Base-by-base conservation (phyloP, 2,329 filamentous ascomycete genomes). In the Dissoconium aciculare region DNA sequence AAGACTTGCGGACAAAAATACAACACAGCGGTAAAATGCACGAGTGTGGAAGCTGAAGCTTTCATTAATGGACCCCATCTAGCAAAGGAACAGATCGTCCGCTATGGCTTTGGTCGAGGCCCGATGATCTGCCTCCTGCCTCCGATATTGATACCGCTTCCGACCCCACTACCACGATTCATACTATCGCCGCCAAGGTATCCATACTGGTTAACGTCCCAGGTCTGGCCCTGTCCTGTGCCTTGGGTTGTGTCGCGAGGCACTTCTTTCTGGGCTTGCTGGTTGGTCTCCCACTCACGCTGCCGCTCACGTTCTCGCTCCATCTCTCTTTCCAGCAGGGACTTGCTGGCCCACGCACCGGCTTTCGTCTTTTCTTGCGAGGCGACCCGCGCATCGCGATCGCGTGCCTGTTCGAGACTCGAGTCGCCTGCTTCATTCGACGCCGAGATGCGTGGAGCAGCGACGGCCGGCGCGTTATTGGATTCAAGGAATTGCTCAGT, bases 101-200 rank as follows among this genome's bases (percentile, higher is more conserved):
- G n/a, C 14, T 39, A 47, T 19, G 71, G 71, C 44, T 77, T 60
- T 28, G 78, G 77, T 49, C 78, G 63, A 0, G 79, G 79, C 8
- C 80, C 80, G n/a, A 81, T 74, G 53, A 87, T 84, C 59, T 80
- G 78, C 50, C 80, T 67, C 50, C 76, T 63, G 0, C 74, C 74
- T 1, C 74, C 72, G 24, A 80, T 77, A 27, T 55, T 56, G 33
- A 66, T 64, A 0, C 62, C 62, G 36, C 77, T 78, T 2, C 75
- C 75, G 39, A 71, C 62, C 3, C 51, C 52, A 2, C 74, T 76
- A 5, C 56, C 55, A 38, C 65, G 67, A 47, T 83, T 84, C 62
- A 82, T 74, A 38, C 65, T 69, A 52, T 84, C 79, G 1, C 80
- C 79, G 3, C 79, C 78, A 11, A 76, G 78, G 47, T 69, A 85